A percentile compares a stretch with the other conserved stretches of the same genome.
phyloP scores from a whole-genome alignment of 176 grass and related monocot species.

The Poa pratensis region DNA sequence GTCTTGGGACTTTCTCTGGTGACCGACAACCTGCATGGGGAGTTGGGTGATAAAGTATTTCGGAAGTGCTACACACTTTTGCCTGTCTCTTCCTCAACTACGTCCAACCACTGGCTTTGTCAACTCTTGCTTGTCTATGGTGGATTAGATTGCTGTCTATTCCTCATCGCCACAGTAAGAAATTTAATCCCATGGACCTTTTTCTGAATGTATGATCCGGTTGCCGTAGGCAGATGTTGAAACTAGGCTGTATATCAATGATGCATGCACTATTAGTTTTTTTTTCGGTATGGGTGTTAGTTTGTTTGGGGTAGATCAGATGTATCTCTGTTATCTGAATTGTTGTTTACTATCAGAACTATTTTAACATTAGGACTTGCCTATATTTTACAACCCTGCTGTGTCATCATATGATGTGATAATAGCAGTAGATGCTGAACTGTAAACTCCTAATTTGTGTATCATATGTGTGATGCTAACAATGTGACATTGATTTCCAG shows the following conservation, averaged over 20 bases:
- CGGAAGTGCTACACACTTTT: too few relatives aligned
- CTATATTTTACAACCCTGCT: too few relatives aligned
- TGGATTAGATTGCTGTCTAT: background rate
- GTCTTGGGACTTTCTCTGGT: too few relatives aligned
- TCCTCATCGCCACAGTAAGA: background rate
- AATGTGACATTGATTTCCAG: constrained; percentile 27
- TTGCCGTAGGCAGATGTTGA: background rate
- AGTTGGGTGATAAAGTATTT: too few relatives aligned
- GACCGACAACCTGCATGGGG: too few relatives aligned
- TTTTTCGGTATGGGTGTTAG: too few relatives aligned
- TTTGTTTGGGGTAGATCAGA: too few relatives aligned
- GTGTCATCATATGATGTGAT: background rate
- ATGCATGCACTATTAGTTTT: background rate
- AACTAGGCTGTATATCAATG: background rate
- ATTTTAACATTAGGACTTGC: too few relatives aligned
- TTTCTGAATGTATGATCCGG: background rate
- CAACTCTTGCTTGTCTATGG: background rate
- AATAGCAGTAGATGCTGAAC: background rate
- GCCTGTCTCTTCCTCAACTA: background rate
- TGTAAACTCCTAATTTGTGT: background rate
- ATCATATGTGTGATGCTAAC: constrained; percentile 15
- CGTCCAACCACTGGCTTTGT: background rate
- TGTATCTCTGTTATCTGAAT: too few relatives aligned
- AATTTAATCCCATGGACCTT: background rate
- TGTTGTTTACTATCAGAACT: too few relatives aligned